Percentiles rank a stretch among this genome's conserved stretches.
These are phyloP conservation scores for Cystoderma amianthinum DNA, from an alignment of 768 basidiomycete genomes.

Conservation along the genomic window DNA sequence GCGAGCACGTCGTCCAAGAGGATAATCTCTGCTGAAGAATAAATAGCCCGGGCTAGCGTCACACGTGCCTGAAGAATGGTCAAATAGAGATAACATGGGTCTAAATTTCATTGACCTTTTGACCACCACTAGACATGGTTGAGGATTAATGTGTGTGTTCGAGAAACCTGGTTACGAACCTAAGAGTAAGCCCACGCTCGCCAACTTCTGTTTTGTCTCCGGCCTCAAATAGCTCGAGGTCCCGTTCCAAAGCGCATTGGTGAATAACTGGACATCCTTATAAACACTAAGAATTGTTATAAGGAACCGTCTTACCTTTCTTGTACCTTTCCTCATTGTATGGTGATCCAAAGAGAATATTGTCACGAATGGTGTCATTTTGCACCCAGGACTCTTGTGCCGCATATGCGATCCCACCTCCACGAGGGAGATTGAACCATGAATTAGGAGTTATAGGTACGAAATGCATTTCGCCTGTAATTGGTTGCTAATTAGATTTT, in stretches of 20 bases:
- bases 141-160: too few relatives aligned
- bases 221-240: slow-evolving; percentile 62
- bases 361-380: slow-evolving; percentile 76
- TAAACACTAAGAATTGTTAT: too few relatives aligned
- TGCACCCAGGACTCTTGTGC: slow-evolving; percentile 85
- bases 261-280: slow-evolving; percentile 37
- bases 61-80: slow-evolving; percentile 31
- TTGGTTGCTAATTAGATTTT: too few relatives aligned
- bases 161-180: too few relatives aligned
- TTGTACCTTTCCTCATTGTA: slow-evolving; percentile 76
- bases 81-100: not conserved
- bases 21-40: slow-evolving; percentile 49
- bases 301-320: slow-evolving; percentile 31
- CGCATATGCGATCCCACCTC: slow-evolving; percentile 68
- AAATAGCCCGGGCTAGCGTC: slow-evolving; percentile 38
- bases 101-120: slow-evolving; percentile 22
- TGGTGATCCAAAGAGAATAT: slow-evolving; percentile 74
- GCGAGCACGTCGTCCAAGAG: slow-evolving; percentile 73
- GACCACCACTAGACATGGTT: slow-evolving; percentile 42
- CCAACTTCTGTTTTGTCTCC: slow-evolving; percentile 68
- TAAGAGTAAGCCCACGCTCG: slow-evolving; percentile 58
- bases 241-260: slow-evolving; percentile 69
- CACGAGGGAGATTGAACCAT: slow-evolving; percentile 65
- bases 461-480: slow-evolving; percentile 72
- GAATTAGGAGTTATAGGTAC: slow-evolving; percentile 42